Evolutionary conservation across 495 filamentous ascomycete species (phyloP).

Genomic region (Trichoderma reesei): DNA sequence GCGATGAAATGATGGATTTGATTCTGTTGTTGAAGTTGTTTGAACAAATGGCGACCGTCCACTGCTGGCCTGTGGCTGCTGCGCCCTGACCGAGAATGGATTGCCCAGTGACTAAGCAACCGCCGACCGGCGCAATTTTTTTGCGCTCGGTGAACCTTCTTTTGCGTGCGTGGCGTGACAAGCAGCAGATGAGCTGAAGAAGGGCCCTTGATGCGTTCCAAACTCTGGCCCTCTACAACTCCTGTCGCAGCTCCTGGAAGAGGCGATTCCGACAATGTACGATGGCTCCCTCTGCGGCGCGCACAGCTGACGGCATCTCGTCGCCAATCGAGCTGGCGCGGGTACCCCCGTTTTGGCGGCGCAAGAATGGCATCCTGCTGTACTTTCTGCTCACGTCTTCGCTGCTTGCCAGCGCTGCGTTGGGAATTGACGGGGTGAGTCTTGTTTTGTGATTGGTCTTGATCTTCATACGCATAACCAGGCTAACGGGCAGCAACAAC

Average conservation of each 20-base stretch:
- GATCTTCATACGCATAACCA: neutral
- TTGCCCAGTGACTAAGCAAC: neutral
- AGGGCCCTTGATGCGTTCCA: neutral
- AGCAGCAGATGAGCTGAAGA: neutral
- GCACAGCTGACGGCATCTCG: neutral
- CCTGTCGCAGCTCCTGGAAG: neutral
- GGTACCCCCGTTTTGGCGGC: conserved; percentile 22
- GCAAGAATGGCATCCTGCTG: conserved; percentile 25
- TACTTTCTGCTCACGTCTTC: conserved; percentile 26
- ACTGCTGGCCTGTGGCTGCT: neutral
- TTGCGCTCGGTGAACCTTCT: conserved; percentile 3
- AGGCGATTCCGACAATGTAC: conserved; percentile 6
- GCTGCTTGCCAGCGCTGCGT: conserved; percentile 21
- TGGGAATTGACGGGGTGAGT: conserved; percentile 24
- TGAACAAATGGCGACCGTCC: neutral
- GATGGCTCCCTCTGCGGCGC: conserved; percentile 7
- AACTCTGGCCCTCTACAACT: neutral
- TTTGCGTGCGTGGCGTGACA: neutral
- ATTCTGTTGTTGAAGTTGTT: neutral
- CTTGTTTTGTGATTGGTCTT: neutral
- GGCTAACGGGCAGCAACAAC: neutral
- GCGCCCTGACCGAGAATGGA: neutral
- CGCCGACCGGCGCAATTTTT: neutral
- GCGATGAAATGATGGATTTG: neutral
- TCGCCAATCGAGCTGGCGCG: conserved; percentile 21